A percentile compares a stretch with the other conserved stretches of the same genome.
These are phyloP conservation scores for Rossbeevera mucosa DNA, from an alignment of 768 basidiomycete species.

Conservation along the genomic window DNA sequence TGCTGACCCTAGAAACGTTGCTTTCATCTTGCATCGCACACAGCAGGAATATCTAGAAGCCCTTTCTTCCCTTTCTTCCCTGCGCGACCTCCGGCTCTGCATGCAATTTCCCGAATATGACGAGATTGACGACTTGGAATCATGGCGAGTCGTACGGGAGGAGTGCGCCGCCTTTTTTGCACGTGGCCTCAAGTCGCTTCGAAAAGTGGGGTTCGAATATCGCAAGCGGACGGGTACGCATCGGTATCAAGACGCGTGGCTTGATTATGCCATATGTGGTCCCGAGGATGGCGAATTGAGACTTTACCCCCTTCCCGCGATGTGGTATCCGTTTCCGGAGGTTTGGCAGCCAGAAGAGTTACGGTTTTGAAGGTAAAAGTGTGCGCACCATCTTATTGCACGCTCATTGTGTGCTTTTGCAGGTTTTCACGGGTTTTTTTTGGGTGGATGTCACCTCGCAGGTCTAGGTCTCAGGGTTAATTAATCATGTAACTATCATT, in stretches of 20 bases:
- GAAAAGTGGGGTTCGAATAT: slow-evolving; percentile 34
- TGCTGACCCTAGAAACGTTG: slow-evolving; percentile 29
- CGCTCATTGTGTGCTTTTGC: neutral
- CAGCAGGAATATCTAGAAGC: slow-evolving; percentile 35
- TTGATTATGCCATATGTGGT: slow-evolving; percentile 28
- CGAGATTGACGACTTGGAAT: slow-evolving; percentile 28
- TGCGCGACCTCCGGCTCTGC: slow-evolving; percentile 32
- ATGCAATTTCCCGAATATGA: slow-evolving; percentile 36
- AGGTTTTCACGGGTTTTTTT: slow-evolving; percentile 2
- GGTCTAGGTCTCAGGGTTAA: slow-evolving; percentile 16
- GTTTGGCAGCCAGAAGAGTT: slow-evolving; percentile 29
- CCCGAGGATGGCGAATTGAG: slow-evolving; percentile 18
- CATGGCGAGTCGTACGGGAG: slow-evolving; percentile 28
- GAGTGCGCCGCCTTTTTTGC: slow-evolving; percentile 30
- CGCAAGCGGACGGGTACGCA: slow-evolving; percentile 35
- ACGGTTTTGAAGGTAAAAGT: slow-evolving; percentile 17
- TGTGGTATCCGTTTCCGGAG: slow-evolving; percentile 34
- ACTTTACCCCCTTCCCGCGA: slow-evolving; percentile 22
- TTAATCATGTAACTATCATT: slow-evolving; percentile 12
- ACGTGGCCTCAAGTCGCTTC: slow-evolving; percentile 29
- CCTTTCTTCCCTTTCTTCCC: slow-evolving; percentile 23
- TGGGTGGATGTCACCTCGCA: slow-evolving; percentile 11
- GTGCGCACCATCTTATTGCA: neutral
- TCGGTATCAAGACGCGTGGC: slow-evolving; percentile 34
- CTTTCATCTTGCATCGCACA: slow-evolving; percentile 23